phyloP scores from a whole-genome alignment of 345 rosid species.

The Boechera divaricarpa region DNA sequence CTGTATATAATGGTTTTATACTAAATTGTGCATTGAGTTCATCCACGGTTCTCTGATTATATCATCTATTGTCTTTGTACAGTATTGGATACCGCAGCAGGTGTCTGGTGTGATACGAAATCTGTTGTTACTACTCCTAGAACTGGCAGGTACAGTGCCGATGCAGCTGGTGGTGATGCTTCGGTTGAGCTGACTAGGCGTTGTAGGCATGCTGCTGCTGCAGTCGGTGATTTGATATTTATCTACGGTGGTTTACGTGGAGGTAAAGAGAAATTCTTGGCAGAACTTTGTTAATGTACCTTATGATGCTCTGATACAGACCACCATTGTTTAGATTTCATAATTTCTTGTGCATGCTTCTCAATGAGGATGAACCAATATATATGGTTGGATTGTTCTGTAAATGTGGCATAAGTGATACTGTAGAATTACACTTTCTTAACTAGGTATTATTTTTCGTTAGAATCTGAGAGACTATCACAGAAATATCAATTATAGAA shows the following conservation, averaged over 20 bases:
- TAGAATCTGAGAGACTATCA: not conserved
- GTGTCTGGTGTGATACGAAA: slow-evolving; percentile 96
- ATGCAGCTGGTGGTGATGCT: slow-evolving; percentile 95
- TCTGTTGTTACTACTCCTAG: slow-evolving; percentile 91
- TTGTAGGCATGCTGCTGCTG: slow-evolving; percentile 96
- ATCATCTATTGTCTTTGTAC: slow-evolving; percentile 43
- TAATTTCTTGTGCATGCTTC: slow-evolving; percentile 25
- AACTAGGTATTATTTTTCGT: slow-evolving; percentile 4
- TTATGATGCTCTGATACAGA: slow-evolving; percentile 33
- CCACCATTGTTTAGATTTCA: slow-evolving; percentile 16
- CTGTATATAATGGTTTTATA: slow-evolving; percentile 7
- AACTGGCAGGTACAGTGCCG: slow-evolving; percentile 84
- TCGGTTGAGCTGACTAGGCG: slow-evolving; percentile 95
- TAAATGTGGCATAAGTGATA: slow-evolving; percentile 17
- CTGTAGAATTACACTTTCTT: slow-evolving; percentile 6
- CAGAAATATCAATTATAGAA: not conserved
- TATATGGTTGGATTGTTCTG: slow-evolving; percentile 9
- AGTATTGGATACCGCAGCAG: slow-evolving; percentile 98
- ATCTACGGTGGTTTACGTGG: slow-evolving; percentile 96
- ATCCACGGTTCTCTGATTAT: slow-evolving; percentile 24
- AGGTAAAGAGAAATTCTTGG: slow-evolving; percentile 51
- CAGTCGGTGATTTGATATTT: slow-evolving; percentile 86
- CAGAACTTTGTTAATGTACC: slow-evolving; percentile 17
- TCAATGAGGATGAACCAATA: slow-evolving; percentile 4
- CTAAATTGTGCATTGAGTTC: slow-evolving; percentile 7